Evolutionary conservation across 768 basidiomycete species (phyloP).

Genomic region (Tulasnella sp.): DNA sequence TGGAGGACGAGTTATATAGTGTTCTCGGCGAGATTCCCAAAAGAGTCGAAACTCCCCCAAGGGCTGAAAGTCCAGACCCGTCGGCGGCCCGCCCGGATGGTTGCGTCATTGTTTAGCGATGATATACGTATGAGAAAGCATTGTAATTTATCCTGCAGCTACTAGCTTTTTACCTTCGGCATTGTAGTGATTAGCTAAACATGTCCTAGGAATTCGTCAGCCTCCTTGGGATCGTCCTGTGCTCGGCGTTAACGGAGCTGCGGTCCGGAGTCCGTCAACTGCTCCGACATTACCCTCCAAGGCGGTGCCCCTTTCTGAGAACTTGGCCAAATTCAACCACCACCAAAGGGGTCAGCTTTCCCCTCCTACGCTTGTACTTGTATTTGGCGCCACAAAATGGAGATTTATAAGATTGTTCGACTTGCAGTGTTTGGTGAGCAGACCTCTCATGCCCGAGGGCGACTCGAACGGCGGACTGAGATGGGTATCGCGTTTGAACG

Average conservation of each 20-base stretch:
- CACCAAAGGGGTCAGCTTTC: background rate
- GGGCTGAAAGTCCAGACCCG: no score
- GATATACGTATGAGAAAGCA: no score
- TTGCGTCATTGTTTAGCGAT: no score
- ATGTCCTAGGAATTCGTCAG: background rate
- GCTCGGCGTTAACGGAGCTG: background rate
- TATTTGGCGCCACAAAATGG: background rate
- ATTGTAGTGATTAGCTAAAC: no score
- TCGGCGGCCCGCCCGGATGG: no score
- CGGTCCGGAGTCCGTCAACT: background rate
- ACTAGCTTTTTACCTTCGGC: no score
- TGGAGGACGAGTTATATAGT: conserved; percentile 38
- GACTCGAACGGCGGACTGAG: background rate
- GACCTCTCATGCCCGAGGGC: background rate
- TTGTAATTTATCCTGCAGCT: no score
- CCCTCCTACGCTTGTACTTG: background rate
- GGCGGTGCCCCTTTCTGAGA: background rate
- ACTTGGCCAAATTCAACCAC: background rate
- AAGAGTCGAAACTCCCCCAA: no score
- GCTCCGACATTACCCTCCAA: background rate
- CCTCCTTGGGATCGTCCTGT: background rate
- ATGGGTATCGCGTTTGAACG: background rate
- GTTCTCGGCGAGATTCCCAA: conserved; percentile 33
- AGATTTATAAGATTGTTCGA: background rate
- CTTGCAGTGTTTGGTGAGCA: background rate